Evolutionary conservation across 306 rosid species (phyloP).

Genomic region (Rosa lucieae): DNA sequence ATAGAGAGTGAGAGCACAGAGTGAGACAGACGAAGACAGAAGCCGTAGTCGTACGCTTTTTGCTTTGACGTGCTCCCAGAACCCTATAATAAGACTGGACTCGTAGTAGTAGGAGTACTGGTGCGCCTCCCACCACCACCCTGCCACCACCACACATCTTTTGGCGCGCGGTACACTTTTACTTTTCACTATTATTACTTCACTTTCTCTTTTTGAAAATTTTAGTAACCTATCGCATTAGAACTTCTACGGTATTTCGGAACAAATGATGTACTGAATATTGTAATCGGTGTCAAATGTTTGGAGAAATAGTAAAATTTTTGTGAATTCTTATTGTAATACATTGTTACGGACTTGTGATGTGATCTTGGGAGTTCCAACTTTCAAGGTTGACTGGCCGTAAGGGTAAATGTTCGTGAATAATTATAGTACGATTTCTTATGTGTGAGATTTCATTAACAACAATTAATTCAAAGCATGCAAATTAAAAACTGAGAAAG

Average conservation of each 20-base stretch:
- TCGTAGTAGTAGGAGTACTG: not conserved
- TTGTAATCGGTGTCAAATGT: no score
- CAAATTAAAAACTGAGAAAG: no score
- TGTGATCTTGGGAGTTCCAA: not conserved
- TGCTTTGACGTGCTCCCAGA: slow-evolving; percentile 31
- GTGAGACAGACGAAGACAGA: not conserved
- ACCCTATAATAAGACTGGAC: not conserved
- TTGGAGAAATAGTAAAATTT: not conserved
- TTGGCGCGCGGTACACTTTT: not conserved
- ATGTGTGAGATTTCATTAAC: not conserved
- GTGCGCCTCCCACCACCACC: slow-evolving; percentile 1
- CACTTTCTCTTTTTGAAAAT: not conserved
- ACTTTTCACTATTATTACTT: not conserved
- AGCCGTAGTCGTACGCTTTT: slow-evolving; percentile 18
- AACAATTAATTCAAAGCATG: no score
- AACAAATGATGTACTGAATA: not conserved
- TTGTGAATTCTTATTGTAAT: no score
- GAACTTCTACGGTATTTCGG: not conserved
- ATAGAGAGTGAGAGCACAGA: not conserved
- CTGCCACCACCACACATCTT: slow-evolving; percentile 8
- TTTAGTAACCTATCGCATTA: no score
- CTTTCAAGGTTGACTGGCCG: no score
- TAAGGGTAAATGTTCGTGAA: not conserved
- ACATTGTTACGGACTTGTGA: not conserved
- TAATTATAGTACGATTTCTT: not conserved